phyloP scores from a whole-genome alignment of 2,329 filamentous ascomycete species.

The Colletotrichum destructivum region DNA sequence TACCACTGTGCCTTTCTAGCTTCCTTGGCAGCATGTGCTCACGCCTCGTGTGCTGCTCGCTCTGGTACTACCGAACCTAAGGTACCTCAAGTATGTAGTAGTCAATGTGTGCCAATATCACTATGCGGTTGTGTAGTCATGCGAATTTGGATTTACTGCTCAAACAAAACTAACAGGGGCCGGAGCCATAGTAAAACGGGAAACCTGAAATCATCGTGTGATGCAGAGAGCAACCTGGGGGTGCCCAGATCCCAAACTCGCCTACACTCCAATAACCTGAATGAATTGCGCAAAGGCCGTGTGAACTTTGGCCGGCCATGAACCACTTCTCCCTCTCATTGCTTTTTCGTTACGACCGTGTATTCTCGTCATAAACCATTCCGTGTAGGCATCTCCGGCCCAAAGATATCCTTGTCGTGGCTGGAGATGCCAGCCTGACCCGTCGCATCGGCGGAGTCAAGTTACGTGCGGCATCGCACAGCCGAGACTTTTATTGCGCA shows the following conservation, averaged over 20 bases:
- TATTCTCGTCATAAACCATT: slow-evolving; percentile 20
- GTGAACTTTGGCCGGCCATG: slow-evolving; percentile 34
- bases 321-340: slow-evolving; percentile 24
- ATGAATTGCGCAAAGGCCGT: slow-evolving; percentile 36
- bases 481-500: not conserved
- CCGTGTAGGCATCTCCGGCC: slow-evolving; percentile 13
- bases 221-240: slow-evolving; percentile 34
- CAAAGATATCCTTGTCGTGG: slow-evolving; percentile 25
- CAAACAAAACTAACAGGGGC: slow-evolving; percentile 39
- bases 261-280: slow-evolving; percentile 42
- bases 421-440: slow-evolving; percentile 32
- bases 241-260: slow-evolving; percentile 37
- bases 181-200: slow-evolving; percentile 29
- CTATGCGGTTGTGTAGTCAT: slow-evolving; percentile 13
- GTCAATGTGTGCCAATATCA: not conserved
- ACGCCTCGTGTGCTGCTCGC: not conserved
- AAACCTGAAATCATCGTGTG: slow-evolving; percentile 41
- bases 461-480: slow-evolving; percentile 2
- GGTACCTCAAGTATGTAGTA: not conserved
- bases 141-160: slow-evolving; percentile 32
- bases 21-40: slow-evolving; percentile 36
- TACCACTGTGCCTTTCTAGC: not conserved
- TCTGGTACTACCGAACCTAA: too few relatives aligned
- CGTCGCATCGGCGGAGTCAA: slow-evolving; percentile 36
- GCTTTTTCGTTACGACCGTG: slow-evolving; percentile 32